phyloP scores from a whole-genome alignment of 371 early-diverging fungal species.

The Syncephalis plumigaleata region DNA sequence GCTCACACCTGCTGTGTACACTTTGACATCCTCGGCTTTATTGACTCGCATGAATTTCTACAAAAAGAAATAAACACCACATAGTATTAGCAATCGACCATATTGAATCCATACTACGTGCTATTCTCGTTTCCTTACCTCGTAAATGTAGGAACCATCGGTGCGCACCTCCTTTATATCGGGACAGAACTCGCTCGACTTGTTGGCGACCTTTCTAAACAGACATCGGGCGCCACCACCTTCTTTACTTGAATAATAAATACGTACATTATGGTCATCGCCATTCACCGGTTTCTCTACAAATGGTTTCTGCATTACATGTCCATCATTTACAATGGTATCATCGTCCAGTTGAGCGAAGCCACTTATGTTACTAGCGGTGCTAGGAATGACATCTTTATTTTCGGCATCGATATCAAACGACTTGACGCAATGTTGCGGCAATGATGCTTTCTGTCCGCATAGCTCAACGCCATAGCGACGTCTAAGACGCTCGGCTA shows the following conservation, averaged over 20 bases:
- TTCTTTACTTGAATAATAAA: slow-evolving; percentile 70
- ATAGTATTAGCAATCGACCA: no score
- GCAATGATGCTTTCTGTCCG: slow-evolving; percentile 7
- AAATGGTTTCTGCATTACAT: slow-evolving; percentile 74
- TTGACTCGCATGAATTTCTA: slow-evolving; percentile 78
- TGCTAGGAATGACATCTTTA: slow-evolving; percentile 24
- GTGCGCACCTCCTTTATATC: slow-evolving; percentile 39
- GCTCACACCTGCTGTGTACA: slow-evolving; percentile 83
- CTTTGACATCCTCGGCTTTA: slow-evolving; percentile 93
- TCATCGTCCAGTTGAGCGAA: slow-evolving; percentile 16
- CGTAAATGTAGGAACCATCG: slow-evolving; percentile 87
- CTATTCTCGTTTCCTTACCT: no score
- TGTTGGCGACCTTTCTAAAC: slow-evolving; percentile 94
- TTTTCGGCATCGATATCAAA: no score
- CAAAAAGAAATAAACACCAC: no score
- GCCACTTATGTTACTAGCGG: slow-evolving; percentile 6
- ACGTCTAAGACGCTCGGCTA: slow-evolving; percentile 18
- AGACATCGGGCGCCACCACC: slow-evolving; percentile 88
- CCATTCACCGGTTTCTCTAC: slow-evolving; percentile 96
- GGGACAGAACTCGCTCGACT: slow-evolving; percentile 82
- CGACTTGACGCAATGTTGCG: background rate
- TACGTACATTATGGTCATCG: slow-evolving; percentile 95
- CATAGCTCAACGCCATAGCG: slow-evolving; percentile 25
- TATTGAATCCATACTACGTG: no score
- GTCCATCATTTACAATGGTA: slow-evolving; percentile 51